Percentiles rank a stretch among this genome's conserved stretches.
Evolutionary conservation across 768 basidiomycete genomes (phyloP).

Genomic region (Boletus subcaerulescens): DNA sequence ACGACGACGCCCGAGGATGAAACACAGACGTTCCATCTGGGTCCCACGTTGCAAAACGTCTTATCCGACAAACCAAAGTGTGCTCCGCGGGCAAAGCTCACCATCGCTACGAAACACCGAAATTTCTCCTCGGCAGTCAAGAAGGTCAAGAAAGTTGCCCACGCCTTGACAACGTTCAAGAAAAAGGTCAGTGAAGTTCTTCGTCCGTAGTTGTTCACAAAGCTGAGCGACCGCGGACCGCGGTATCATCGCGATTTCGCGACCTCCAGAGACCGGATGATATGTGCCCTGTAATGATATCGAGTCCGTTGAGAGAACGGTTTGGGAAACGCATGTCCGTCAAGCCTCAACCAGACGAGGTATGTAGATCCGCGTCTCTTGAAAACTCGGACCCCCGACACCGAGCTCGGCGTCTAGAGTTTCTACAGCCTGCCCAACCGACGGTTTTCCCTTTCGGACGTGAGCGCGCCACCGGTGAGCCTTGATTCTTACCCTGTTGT

Average conservation of each 20-base stretch:
- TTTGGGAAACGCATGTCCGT: conserved; percentile 30
- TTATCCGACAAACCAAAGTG: conserved; percentile 5
- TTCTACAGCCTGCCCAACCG: conserved; percentile 31
- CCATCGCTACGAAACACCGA: conserved; percentile 10
- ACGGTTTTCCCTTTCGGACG: conserved; percentile 29
- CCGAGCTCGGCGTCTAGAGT: conserved; percentile 4
- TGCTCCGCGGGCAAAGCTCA: conserved; percentile 1
- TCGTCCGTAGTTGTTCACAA: not conserved
- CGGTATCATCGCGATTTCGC: not conserved
- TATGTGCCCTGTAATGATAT: conserved; percentile 20
- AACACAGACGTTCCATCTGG: conserved; percentile 20
- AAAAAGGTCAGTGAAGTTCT: conserved; percentile 19
- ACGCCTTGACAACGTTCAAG: conserved; percentile 21
- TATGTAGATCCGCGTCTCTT: conserved; percentile 7
- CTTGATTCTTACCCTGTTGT: not conserved
- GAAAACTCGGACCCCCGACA: not conserved
- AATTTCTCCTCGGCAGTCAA: conserved; percentile 19
- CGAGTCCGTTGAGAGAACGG: conserved; percentile 28
- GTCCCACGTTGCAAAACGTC: conserved; percentile 4
- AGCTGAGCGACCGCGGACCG: not conserved
- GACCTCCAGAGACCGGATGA: conserved; percentile 21
- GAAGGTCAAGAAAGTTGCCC: conserved; percentile 21
- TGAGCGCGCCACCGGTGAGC: conserved; percentile 14
- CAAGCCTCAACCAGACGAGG: conserved; percentile 25
- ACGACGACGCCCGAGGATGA: conserved; percentile 34